Base-by-base conservation (phyloP, 2,329 filamentous ascomycete genomes). In the Proliferodiscus dingleyae region DNA sequence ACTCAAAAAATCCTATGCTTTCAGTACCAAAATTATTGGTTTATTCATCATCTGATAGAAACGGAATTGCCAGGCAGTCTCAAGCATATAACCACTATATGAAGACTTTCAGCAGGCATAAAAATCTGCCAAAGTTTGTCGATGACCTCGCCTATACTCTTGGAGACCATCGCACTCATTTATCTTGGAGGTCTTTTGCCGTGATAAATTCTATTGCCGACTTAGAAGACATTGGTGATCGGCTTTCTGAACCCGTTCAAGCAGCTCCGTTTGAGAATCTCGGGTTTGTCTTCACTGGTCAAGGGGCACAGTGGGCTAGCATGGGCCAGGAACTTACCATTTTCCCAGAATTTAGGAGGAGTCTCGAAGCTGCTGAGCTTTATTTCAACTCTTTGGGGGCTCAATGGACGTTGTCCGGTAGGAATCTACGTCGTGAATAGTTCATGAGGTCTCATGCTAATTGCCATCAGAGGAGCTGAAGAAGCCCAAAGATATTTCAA, bases 271-370 rank as follows among this genome's bases (percentile, higher is more conserved):
- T 15, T 13, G n/a, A 4, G 3, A 30, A 22, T 10, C 4, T 16
- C 6, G 18, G 16, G 13, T 41, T 45, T 32, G 37, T 49, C 3
- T 53, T 53, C 30, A 51, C 48, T 9, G 51, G 51, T 8, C 51
- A 53, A 23, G 51, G 51, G 11, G 51, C 51, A 4, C 51, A 53
- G 29, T 51, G 42, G 41, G 4, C 22, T 6, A 21, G 18, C 8
- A 53, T 53, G 51, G 51, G 51, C 6, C 33, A 18, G 24, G 40
- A 49, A 21, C 45, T 53, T 5, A 38, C 58, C 4, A 8, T 3
- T 3, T 41, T 32, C 15, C 16, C 26, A 19, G 13, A 21, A 5
- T 41, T 39, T 26, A 23, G 28, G 2, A 21, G 11, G 3, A 41
- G 38, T 21, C 16, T 41, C 8, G 7, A 32, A 19, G 7, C 21